Base-by-base conservation (phyloP, 1,139 yeast species). In the Candida labiduridarum region DNA sequence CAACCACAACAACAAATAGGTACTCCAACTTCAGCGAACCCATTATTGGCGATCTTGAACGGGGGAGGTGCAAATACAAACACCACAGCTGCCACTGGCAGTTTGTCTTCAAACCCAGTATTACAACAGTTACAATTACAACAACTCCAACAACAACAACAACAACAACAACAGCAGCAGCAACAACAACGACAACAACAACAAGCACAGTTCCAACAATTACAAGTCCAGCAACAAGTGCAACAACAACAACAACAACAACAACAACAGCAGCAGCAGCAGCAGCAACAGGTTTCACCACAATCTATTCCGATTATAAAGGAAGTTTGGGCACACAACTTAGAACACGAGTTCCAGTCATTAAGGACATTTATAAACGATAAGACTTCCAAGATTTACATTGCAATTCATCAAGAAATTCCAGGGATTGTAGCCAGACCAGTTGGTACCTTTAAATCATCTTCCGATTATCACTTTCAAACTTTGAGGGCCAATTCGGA, bases 361-460 rank as follows among this genome's bases (percentile, higher is more conserved):
- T 81, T 92, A 54, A 80, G 97, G 55, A 82, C 83, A 50, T 78
- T 90, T 49, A 79, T 88, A 41, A 70, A 70, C 54, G 87, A 83
- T 52, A 82, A 83, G 54, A 87, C 86, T 61, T 83, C 87, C 49
- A 60, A 64, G 34, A 63, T 75, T 27, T 82, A 81, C 61, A 82
- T 91, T 18, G 84, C 96, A 2, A 85, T 85, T 48, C 87, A 92
- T 60, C 92, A 96, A 52, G 97, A 94, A 67, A 91, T 94, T 64
- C 97, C 97, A 0, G 99, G 99, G 0, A 89, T 95, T 33, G 89
- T 94, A 25, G 97, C 97, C 1, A 81, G 99, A 58, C 99, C 99
- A 11, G 89, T 94, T 54, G 99, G 99, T n/a, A 84, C 91, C 10
- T 94, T 94, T 70, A 85, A 90, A 61, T 84, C 95, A 9, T 88